Evolutionary conservation across 805 yeast genomes (phyloP), one percentile per base, ranked within the genome.

Genomic region (Gaillardinia entomophila): DNA sequence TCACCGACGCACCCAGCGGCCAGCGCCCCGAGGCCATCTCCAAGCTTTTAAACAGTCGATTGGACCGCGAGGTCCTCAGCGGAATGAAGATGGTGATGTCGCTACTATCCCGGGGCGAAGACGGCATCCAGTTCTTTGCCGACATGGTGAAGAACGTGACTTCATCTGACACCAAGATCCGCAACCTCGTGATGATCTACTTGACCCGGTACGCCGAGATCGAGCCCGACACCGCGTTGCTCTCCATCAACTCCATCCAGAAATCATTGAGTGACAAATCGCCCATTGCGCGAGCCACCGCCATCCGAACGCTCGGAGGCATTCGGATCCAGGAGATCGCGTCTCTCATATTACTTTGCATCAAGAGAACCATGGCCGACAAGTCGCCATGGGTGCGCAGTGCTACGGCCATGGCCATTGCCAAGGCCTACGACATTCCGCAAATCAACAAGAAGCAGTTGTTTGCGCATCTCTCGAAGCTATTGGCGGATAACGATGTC

Each of bases 191-290:
- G 2, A 77, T 85, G 57, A 67, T 82, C 1, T 86, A 85, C 45
- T 60, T 92, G 30, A 62, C 79, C 27, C 69, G 83, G 35, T 87
- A 77, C 53, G 92, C 95, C 16, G 94, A 86, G 40, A 56, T 67
- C 34, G 89, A 86, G 44, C 96, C 92, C 7, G 95, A 89, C 53
- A 72, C 85, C n/a, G 92, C 97, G 2, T 68, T 92, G 14, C 66
- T 92, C 28, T 78, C 96, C 1, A 84, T 92, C 42, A 92, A 92
- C 55, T 84, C 97, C 1, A 83, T 92, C 30, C 98, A 92, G 55
- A 87, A 84, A 56, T 71, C 86, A 1, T 59, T 90, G 18, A 65
- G 71, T 7, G 96, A 87, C 45, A 76, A 77, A 42, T 73, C 71
- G 38, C 82, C 94, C 2, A 69, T 75, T 8, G 64, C 71, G 12